Evolutionary conservation across 1,284 basidiomycete genomes (phyloP), one percentile per base, ranked within the genome.

Genomic region (Rhodotorula sp.): DNA sequence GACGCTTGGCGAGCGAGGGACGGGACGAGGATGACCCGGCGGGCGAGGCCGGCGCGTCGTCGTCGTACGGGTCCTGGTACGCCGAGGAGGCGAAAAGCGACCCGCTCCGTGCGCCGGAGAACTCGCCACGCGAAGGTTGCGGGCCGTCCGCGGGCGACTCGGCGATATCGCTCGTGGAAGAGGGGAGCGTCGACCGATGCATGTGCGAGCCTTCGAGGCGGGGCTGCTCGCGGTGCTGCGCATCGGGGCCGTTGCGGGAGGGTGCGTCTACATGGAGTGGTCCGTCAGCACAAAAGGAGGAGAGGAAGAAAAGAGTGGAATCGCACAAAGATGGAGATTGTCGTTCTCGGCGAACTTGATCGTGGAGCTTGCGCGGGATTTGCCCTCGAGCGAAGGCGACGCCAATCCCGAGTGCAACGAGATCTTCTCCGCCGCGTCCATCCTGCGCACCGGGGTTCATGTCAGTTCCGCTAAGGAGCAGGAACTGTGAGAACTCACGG

Each of bases 351-450:
- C 65, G 41, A 74, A 76, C 19, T 69, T 66, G 63, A 76, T 58
- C 2, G 75, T 67, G 19, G 68, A 55, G 25, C 55, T 61, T 13
- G 62, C 39, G 3, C 72, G 63, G 8, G 67, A 39, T 2, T 64
- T 64, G 22, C 36, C 50, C 32, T 54, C 53, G 53, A n/a, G 50
- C 22, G 51, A 32, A 29, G 68, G 68, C 13, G 70, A 68, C 34
- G 54, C 53, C 25, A 61, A 27, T 37, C 50, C 44, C 13, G 73
- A 76, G 54, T 77, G 74, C 25, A 74, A 61, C 41, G 73, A 77
- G 61, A 78, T 75, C 50, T 75, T 73, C 58, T 78, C 76, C 13
- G 60, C 48, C 17, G 74, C 76, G 41, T 79, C 78, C 51, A 39
- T n/a, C 10, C 67, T 74, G 67, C 64, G 9, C 36, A n/a, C n/a